Percentiles rank a stretch among this genome's conserved stretches.
phyloP scores from a whole-genome alignment of 106 monocot species.

The Dendrobium nobile region DNA sequence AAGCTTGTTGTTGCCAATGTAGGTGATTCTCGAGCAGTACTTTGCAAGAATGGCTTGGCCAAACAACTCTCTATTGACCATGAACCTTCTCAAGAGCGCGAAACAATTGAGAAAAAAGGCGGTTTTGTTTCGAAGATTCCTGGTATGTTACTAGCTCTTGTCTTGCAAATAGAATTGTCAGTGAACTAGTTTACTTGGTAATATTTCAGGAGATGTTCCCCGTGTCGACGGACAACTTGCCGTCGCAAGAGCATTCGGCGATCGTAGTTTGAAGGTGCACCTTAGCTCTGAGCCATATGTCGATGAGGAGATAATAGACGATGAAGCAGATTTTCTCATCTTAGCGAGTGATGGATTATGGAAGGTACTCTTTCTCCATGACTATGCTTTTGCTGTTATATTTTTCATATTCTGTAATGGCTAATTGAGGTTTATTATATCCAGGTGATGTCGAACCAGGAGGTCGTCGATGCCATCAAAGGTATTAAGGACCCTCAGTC shows the following conservation, averaged over 20 bases:
- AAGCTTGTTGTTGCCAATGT: slow-evolving; percentile 91
- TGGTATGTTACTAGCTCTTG: slow-evolving; percentile 29
- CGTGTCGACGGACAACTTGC: slow-evolving; percentile 54
- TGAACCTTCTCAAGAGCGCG: slow-evolving; percentile 63
- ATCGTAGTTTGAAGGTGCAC: slow-evolving; percentile 40
- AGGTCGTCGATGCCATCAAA: slow-evolving; percentile 32
- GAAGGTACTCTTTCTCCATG: slow-evolving; percentile 22
- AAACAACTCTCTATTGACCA: slow-evolving; percentile 91
- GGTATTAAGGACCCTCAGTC: slow-evolving; percentile 33
- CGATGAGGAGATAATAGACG: slow-evolving; percentile 22
- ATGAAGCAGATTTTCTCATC: slow-evolving; percentile 37
- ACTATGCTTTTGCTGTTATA: neutral
- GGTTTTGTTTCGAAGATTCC: slow-evolving; percentile 96
- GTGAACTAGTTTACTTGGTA: neutral
- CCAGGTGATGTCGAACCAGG: slow-evolving; percentile 63
- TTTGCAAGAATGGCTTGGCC: slow-evolving; percentile 69
- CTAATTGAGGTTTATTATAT: neutral
- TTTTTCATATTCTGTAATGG: neutral
- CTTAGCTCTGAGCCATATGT: slow-evolving; percentile 48
- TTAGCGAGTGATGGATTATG: slow-evolving; percentile 52
- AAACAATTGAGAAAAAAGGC: slow-evolving; percentile 67
- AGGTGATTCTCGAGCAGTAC: slow-evolving; percentile 93
- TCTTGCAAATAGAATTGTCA: neutral
- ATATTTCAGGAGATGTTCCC: slow-evolving; percentile 40
- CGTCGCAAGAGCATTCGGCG: slow-evolving; percentile 54